Conservation (phyloP, 345 rosid species). For the Gossypium herbaceum region DNA sequence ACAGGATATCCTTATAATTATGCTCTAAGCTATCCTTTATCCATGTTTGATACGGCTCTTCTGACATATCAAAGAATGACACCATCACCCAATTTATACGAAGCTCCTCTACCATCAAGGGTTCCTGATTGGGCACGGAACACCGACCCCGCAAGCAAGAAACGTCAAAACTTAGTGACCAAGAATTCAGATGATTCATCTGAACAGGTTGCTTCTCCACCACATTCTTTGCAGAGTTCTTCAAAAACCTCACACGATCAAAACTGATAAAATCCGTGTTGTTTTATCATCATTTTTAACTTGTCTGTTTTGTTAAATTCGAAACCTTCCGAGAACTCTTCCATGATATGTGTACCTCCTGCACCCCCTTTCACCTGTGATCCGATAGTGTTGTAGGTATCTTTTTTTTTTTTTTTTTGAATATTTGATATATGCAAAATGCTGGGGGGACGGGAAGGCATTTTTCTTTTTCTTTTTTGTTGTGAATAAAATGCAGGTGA, state of each 20-base stretch:
- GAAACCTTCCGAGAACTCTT: slow-evolving; percentile 20
- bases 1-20: slow-evolving; percentile 39
- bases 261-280: slow-evolving; percentile 16
- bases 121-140: slow-evolving; percentile 28
- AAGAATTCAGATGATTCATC: slow-evolving; percentile 26
- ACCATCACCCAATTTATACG: slow-evolving; percentile 27
- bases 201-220: slow-evolving; percentile 30
- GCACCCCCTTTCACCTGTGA: slow-evolving; percentile 42
- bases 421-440: slow-evolving; percentile 15
- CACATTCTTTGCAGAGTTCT: slow-evolving; percentile 27
- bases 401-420: slow-evolving; percentile 22
- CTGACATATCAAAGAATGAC: slow-evolving; percentile 35
- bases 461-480: slow-evolving; percentile 31
- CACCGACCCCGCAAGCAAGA: slow-evolving; percentile 25
- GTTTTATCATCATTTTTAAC: not conserved
- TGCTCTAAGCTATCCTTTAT: slow-evolving; percentile 33
- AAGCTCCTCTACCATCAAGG: slow-evolving; percentile 30
- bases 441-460: slow-evolving; percentile 30
- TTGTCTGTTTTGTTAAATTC: slow-evolving; percentile 10
- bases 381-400: slow-evolving; percentile 26
- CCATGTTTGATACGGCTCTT: slow-evolving; percentile 40
- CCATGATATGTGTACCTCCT: slow-evolving; percentile 16
- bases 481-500: slow-evolving; percentile 3
- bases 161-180: slow-evolving; percentile 23
- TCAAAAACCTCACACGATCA: slow-evolving; percentile 33